These are phyloP conservation scores for Barbatosphaeria neglecta DNA, from an alignment of 495 filamentous ascomycete genomes.

Conservation along the genomic window DNA sequence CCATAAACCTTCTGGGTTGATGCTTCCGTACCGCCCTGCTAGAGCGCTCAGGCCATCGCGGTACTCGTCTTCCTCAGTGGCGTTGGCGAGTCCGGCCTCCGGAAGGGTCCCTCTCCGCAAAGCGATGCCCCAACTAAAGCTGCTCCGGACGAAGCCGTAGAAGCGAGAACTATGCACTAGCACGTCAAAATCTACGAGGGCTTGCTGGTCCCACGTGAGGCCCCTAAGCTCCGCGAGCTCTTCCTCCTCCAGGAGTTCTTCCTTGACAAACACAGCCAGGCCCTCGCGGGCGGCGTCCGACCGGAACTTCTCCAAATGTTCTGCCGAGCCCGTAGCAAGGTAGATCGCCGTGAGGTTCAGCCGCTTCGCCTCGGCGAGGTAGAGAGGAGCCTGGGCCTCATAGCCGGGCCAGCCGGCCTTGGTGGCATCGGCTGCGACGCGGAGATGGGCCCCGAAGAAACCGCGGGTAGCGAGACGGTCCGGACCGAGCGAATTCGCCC, in stretches of 20 bases:
- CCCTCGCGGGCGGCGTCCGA: background rate
- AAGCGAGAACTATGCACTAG: slow-evolving; percentile 1
- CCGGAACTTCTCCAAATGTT: background rate
- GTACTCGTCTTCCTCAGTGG: background rate
- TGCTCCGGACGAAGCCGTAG: slow-evolving; percentile 1
- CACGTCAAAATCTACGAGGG: slow-evolving; percentile 2
- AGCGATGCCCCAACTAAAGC: background rate
- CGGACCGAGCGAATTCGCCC: background rate
- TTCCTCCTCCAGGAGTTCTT: background rate
- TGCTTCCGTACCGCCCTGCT: background rate
- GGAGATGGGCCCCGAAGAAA: background rate
- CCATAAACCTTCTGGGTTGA: slow-evolving; percentile 1
- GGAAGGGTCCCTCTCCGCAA: background rate
- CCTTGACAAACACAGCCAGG: background rate
- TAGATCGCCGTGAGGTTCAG: slow-evolving; percentile 1
- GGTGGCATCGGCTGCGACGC: slow-evolving; percentile 1
- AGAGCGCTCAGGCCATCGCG: slow-evolving; percentile 1
- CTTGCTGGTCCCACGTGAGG: slow-evolving; percentile 1
- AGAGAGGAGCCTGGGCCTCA: slow-evolving; percentile 1
- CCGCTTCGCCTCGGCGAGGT: background rate
- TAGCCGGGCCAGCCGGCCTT: slow-evolving; percentile 1
- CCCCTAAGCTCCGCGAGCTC: background rate
- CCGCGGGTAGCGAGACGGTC: background rate
- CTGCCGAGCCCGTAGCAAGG: background rate
- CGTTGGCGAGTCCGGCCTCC: background rate